Evolutionary conservation across 2,329 filamentous ascomycete genomes (phyloP).

Genomic region (Epicoccum nigrum): DNA sequence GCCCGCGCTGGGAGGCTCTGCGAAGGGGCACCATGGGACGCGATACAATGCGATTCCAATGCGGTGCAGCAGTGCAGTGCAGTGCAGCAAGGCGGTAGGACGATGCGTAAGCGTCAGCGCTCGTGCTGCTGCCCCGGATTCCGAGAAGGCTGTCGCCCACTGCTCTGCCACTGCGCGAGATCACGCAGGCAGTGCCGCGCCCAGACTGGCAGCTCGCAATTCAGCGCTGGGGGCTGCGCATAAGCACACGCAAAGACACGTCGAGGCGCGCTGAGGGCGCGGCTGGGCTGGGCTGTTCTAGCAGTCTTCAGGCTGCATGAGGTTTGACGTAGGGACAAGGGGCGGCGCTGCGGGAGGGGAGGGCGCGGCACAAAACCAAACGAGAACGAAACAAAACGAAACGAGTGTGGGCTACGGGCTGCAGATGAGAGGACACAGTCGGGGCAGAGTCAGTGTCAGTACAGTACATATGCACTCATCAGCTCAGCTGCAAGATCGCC

Average conservation of each 20-base stretch:
- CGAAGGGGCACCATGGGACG: constrained; percentile 34
- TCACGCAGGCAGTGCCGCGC: constrained; percentile 30
- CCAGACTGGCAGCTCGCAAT: constrained; percentile 24
- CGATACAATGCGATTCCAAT: no score
- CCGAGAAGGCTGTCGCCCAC: constrained; percentile 25
- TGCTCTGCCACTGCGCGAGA: constrained; percentile 11
- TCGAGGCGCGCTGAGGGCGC: not conserved
- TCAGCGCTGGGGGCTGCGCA: constrained; percentile 33
- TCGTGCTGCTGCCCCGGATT: constrained; percentile 18
- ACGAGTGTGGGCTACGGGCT: not conserved
- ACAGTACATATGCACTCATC: not conserved
- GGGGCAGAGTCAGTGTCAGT: not conserved
- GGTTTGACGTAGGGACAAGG: constrained; percentile 8
- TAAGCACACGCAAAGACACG: constrained; percentile 28
- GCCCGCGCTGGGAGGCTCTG: constrained; percentile 27
- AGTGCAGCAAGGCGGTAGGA: constrained; percentile 11
- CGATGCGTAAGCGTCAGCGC: constrained; percentile 10
- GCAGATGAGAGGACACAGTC: not conserved
- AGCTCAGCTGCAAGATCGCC: not conserved
- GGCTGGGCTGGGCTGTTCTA: constrained; percentile 24
- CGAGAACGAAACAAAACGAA: no score
- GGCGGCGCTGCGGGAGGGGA: not conserved
- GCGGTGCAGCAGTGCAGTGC: no score
- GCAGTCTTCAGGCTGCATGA: constrained; percentile 23
- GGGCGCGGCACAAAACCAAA: not conserved